A percentile compares a stretch with the other conserved stretches of the same genome.
These are phyloP conservation scores for Calonectria honghensis DNA, from an alignment of 2,329 filamentous ascomycete genomes.

Conservation along the genomic window DNA sequence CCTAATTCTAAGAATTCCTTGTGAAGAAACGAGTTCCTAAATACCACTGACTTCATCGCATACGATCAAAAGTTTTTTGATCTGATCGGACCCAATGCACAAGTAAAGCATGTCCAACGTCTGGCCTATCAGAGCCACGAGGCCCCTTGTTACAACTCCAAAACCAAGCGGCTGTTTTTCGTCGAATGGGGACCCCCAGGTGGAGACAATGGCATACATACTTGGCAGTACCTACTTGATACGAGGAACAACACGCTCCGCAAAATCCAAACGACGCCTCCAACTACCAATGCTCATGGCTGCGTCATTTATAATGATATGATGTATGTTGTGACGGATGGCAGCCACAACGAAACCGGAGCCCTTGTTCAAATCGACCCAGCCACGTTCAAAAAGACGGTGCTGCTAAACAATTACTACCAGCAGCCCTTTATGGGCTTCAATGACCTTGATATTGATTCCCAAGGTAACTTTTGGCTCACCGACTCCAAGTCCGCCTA, in stretches of 20 bases:
- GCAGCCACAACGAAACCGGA: background rate
- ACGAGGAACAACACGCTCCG: conserved; percentile 15
- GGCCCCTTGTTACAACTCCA: conserved; percentile 16
- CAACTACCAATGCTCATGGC: conserved; percentile 9
- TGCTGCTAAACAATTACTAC: conserved; percentile 16
- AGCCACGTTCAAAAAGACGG: background rate
- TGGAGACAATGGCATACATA: conserved; percentile 2
- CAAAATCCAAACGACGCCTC: conserved; percentile 9
- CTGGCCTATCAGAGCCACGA: conserved; percentile 10
- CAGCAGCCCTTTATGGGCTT: conserved; percentile 19
- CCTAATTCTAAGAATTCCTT: background rate
- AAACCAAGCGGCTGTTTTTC: conserved; percentile 5
- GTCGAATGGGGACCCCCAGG: conserved; percentile 11
- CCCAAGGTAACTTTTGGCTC: conserved; percentile 15
- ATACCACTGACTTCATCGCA: conserved; percentile 7
- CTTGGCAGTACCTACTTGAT: conserved; percentile 21
- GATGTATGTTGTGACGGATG: conserved; percentile 21
- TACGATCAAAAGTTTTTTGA: conserved; percentile 8
- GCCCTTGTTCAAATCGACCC: conserved; percentile 8
- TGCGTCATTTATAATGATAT: conserved; percentile 18
- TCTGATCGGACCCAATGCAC: conserved; percentile 4
- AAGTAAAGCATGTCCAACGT: background rate
- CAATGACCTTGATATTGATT: conserved; percentile 22
- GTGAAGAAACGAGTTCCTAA: conserved; percentile 4
- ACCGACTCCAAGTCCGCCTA: conserved; percentile 23